Evolutionary conservation across 2,329 filamentous ascomycete species (phyloP).

Genomic region (Aspergillus fumigatiaffinis): DNA sequence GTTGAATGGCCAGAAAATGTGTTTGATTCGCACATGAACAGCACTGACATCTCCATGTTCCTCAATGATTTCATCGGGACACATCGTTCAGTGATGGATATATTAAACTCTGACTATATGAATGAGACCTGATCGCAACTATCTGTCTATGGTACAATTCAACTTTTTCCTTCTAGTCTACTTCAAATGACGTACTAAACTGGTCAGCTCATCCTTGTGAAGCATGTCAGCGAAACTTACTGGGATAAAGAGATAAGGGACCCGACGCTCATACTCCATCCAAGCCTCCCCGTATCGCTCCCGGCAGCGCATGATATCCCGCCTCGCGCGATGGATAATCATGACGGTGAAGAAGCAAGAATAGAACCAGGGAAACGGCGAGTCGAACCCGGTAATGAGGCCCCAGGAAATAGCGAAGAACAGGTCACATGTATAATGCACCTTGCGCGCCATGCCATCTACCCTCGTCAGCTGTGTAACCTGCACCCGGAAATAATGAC

Average conservation of each 20-base stretch:
- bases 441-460: slow-evolving; percentile 68
- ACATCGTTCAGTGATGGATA: slow-evolving; percentile 23
- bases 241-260: slow-evolving; percentile 81
- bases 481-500: slow-evolving; percentile 17
- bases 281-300: slow-evolving; percentile 76
- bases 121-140: slow-evolving; percentile 2
- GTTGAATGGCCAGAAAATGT: slow-evolving; percentile 21
- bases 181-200: slow-evolving; percentile 14
- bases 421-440: slow-evolving; percentile 75
- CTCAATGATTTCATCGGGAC: slow-evolving; percentile 26
- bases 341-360: slow-evolving; percentile 73
- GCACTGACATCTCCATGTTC: slow-evolving; percentile 24
- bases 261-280: slow-evolving; percentile 72
- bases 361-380: slow-evolving; percentile 86
- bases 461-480: not conserved
- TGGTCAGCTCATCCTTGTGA: slow-evolving; percentile 1
- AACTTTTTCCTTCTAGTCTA: not conserved
- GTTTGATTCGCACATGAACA: slow-evolving; percentile 18
- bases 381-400: slow-evolving; percentile 71
- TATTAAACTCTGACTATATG: slow-evolving; percentile 18
- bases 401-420: slow-evolving; percentile 76
- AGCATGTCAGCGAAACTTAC: slow-evolving; percentile 32
- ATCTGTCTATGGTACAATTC: not conserved
- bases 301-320: slow-evolving; percentile 71
- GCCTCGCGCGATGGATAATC: slow-evolving; percentile 71